Evolutionary conservation across 495 filamentous ascomycete genomes (phyloP).

Genomic region (Neurospora africana): DNA sequence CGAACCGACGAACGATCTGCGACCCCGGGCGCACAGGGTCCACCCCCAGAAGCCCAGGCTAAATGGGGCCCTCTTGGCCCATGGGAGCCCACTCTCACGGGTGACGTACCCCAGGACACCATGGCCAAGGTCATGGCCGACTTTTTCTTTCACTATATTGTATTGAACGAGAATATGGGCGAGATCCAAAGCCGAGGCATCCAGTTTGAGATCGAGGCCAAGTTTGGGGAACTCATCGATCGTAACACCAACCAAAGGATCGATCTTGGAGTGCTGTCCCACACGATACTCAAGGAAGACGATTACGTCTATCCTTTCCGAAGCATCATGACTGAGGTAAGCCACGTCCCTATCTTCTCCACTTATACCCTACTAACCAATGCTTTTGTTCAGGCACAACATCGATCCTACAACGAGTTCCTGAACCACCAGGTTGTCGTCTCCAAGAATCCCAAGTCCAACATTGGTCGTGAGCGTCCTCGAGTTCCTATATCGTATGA

Average conservation of each 20-base stretch:
- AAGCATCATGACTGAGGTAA: conserved; percentile 78
- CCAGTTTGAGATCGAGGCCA: conserved; percentile 87
- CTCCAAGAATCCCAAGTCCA: conserved; percentile 15
- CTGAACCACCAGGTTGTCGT: conserved; percentile 59
- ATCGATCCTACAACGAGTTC: conserved; percentile 65
- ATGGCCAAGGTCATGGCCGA: conserved; percentile 58
- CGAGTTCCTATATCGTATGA: conserved; percentile 67
- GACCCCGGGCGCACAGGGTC: background rate
- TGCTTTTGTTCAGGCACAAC: conserved; percentile 49
- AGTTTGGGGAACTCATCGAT: conserved; percentile 71
- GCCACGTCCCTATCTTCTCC: conserved; percentile 15
- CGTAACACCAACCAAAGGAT: conserved; percentile 57
- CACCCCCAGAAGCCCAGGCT: conserved; percentile 1
- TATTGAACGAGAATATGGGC: conserved; percentile 44
- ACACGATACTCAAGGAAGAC: conserved; percentile 51
- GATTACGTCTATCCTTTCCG: conserved; percentile 48
- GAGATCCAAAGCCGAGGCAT: conserved; percentile 46
- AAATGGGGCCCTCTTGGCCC: conserved; percentile 35
- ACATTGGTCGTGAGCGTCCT: conserved; percentile 4
- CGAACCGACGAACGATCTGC: background rate
- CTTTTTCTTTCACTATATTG: conserved; percentile 62
- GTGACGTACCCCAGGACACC: conserved; percentile 53
- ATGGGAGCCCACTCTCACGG: conserved; percentile 68
- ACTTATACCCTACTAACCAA: background rate
- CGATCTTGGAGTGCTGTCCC: conserved; percentile 49